phyloP scores from a whole-genome alignment of 805 yeast genomes.

The Saturnispora diversa region DNA sequence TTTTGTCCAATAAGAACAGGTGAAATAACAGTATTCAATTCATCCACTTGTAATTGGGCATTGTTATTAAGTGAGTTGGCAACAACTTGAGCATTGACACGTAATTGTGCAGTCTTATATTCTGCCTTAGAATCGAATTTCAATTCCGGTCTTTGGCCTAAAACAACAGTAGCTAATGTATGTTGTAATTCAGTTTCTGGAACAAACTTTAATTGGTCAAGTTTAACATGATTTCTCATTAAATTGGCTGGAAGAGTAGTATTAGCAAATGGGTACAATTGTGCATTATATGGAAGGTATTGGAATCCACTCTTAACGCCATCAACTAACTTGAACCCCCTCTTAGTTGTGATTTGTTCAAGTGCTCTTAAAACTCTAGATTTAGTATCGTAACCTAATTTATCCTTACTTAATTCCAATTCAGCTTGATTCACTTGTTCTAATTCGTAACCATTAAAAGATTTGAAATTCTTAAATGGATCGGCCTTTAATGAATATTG shows the following conservation, averaged over 20 bases:
- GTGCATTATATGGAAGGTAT: slow-evolving; percentile 16
- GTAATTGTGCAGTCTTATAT: slow-evolving; percentile 22
- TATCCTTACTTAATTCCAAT: slow-evolving; percentile 23
- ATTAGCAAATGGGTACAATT: slow-evolving; percentile 23
- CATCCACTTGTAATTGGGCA: slow-evolving; percentile 27
- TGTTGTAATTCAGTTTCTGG: slow-evolving; percentile 18
- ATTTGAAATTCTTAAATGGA: slow-evolving; percentile 5
- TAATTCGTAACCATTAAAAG: background rate
- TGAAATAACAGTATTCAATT: slow-evolving; percentile 17
- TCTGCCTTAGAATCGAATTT: slow-evolving; percentile 15
- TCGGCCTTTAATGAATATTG: slow-evolving; percentile 4
- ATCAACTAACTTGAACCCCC: slow-evolving; percentile 21
- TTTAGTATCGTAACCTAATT: slow-evolving; percentile 22
- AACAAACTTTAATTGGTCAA: slow-evolving; percentile 14
- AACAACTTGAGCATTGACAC: slow-evolving; percentile 27
- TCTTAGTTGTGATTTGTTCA: slow-evolving; percentile 19
- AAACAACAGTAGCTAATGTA: slow-evolving; percentile 23
- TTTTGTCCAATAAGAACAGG: slow-evolving; percentile 19
- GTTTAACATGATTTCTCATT: slow-evolving; percentile 14
- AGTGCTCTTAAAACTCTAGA: slow-evolving; percentile 26
- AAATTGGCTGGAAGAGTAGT: slow-evolving; percentile 18
- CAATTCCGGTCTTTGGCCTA: slow-evolving; percentile 24
- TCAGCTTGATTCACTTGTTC: slow-evolving; percentile 13
- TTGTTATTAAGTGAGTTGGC: slow-evolving; percentile 26
- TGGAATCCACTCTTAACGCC: slow-evolving; percentile 11